phyloP scores from a whole-genome alignment of 2,329 filamentous ascomycete species.

The Diaporthe sp. region DNA sequence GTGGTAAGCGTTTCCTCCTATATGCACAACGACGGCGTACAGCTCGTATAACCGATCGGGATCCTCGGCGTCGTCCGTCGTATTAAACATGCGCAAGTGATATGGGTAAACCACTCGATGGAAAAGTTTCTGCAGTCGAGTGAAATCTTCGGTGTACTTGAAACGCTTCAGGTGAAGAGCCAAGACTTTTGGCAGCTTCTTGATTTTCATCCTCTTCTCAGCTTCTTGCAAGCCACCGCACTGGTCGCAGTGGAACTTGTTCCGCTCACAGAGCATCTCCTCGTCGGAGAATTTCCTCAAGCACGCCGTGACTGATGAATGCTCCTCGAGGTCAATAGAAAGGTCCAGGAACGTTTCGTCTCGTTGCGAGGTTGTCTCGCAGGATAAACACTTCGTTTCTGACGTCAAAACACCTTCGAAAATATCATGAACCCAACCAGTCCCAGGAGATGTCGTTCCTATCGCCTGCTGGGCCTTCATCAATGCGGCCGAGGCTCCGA shows the following conservation, averaged over 20 bases:
- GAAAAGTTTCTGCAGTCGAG: slow-evolving; percentile 94
- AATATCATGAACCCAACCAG: slow-evolving; percentile 95
- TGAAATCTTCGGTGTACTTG: slow-evolving; percentile 97
- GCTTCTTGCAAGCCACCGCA: slow-evolving; percentile 97
- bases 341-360: slow-evolving; percentile 97
- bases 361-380: slow-evolving; percentile 93
- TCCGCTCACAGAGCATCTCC: slow-evolving; percentile 97
- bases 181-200: slow-evolving; percentile 90
- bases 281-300: slow-evolving; percentile 96
- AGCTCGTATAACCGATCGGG: slow-evolving; percentile 95
- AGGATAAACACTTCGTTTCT: slow-evolving; percentile 95
- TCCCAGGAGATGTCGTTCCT: slow-evolving; percentile 71
- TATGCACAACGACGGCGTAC: slow-evolving; percentile 97
- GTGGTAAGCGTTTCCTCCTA: slow-evolving; percentile 96
- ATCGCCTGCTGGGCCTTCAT: slow-evolving; percentile 49
- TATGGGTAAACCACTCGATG: slow-evolving; percentile 98
- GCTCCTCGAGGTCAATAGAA: slow-evolving; percentile 94
- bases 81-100: slow-evolving; percentile 96
- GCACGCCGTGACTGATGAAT: slow-evolving; percentile 96
- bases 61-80: slow-evolving; percentile 94
- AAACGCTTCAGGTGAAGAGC: slow-evolving; percentile 96
- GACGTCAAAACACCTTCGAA: slow-evolving; percentile 96
- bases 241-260: slow-evolving; percentile 99
- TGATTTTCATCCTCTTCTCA: slow-evolving; percentile 99
- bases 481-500: slow-evolving; percentile 52